Evolutionary conservation across 805 yeast species (phyloP).

Genomic region (Wickerhamiella domercqiae): DNA sequence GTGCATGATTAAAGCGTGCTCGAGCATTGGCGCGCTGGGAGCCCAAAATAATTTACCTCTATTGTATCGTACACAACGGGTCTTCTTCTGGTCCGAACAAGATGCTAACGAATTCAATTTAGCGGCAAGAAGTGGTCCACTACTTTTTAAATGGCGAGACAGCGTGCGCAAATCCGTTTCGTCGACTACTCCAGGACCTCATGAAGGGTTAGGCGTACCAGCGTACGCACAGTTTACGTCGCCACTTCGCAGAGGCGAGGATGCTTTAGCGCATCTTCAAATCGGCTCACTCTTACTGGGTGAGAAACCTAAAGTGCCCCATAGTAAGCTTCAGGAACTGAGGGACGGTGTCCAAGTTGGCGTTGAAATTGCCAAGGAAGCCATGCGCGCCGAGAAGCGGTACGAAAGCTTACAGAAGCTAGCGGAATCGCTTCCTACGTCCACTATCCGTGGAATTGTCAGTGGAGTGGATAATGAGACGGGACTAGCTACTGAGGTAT

Average conservation of each 20-base stretch:
- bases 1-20: neutral
- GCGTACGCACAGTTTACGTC: constrained; percentile 69
- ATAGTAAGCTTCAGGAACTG: constrained; percentile 2
- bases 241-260: constrained; percentile 74
- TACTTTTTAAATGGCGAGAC: neutral
- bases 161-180: neutral
- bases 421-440: no score
- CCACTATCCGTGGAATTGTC: neutral
- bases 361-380: neutral
- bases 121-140: neutral
- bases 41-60: neutral
- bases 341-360: neutral
- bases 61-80: constrained; percentile 1
- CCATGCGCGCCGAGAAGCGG: constrained; percentile 1
- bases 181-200: constrained; percentile 27
- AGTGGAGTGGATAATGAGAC: neutral
- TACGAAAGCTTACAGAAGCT: neutral
- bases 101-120: neutral
- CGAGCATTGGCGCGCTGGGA: neutral
- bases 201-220: constrained; percentile 47
- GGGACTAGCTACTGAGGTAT: neutral
- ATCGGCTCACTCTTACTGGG: constrained; percentile 31
- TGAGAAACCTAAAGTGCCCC: constrained; percentile 11
- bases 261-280: constrained; percentile 69
- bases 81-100: neutral